Percentiles rank a stretch among this genome's conserved stretches.
Conservation (phyloP, 1,284 basidiomycete species). For the Agroathelia rolfsii region DNA sequence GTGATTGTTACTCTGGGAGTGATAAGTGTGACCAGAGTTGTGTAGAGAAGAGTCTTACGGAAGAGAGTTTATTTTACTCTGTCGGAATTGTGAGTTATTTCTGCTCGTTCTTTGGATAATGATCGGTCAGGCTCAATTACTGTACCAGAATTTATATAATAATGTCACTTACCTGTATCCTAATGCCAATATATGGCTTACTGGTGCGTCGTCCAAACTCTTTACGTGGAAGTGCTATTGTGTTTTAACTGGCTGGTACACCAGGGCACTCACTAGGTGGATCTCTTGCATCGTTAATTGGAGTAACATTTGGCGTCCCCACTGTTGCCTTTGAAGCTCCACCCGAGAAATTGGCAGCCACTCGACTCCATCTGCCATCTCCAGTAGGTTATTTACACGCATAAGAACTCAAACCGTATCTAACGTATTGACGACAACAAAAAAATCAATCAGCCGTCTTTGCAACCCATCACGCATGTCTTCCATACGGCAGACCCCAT, state of each 20-base stretch:
- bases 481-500: constrained; percentile 70
- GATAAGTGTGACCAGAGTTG: constrained; percentile 76
- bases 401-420: not conserved
- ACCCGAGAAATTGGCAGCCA: constrained; percentile 81
- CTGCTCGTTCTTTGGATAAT: constrained; percentile 4
- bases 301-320: constrained; percentile 89
- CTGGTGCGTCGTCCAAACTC: too few relatives aligned
- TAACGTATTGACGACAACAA: too few relatives aligned
- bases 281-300: constrained; percentile 78
- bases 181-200: constrained; percentile 82
- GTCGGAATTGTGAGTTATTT: constrained; percentile 56
- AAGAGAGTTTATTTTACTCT: constrained; percentile 89
- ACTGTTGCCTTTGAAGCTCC: constrained; percentile 90
- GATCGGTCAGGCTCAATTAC: not conserved
- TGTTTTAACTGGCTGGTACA: too few relatives aligned
- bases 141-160: constrained; percentile 59
- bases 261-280: constrained; percentile 88
- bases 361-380: constrained; percentile 78
- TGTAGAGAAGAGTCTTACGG: constrained; percentile 73
- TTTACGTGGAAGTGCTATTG: too few relatives aligned
- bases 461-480: constrained; percentile 55
- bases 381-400: constrained; percentile 23
- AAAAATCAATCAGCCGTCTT: too few relatives aligned
- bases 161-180: constrained; percentile 82
- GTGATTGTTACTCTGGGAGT: constrained; percentile 71